Evolutionary conservation across 345 rosid species (phyloP).

Genomic region (Erysimum cheiranthoides): DNA sequence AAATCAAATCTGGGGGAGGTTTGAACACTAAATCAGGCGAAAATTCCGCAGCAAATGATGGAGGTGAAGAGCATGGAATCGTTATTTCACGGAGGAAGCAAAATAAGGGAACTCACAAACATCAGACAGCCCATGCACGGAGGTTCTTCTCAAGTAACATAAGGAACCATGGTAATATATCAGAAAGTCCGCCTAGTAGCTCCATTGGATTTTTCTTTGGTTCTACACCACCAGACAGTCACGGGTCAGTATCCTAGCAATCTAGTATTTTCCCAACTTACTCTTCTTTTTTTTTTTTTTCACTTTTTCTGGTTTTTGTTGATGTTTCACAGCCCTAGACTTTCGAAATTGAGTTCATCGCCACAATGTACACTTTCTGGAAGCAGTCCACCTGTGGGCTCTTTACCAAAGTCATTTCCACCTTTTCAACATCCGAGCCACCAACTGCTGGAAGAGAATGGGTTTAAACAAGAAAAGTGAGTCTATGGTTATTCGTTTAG

Average conservation of each 20-base stretch:
- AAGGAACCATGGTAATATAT: constrained; percentile 68
- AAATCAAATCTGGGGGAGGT: constrained; percentile 53
- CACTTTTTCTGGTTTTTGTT: background rate
- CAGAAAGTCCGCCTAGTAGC: constrained; percentile 97
- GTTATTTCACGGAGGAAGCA: constrained; percentile 63
- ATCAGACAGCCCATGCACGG: constrained; percentile 63
- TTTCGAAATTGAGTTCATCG: constrained; percentile 82
- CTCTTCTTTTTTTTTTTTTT: constrained; percentile 3
- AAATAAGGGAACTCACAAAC: constrained; percentile 63
- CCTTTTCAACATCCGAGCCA: constrained; percentile 97
- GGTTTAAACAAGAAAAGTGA: constrained; percentile 96
- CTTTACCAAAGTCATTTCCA: constrained; percentile 92
- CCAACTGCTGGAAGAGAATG: constrained; percentile 93
- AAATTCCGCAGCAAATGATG: constrained; percentile 51
- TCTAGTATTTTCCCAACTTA: constrained; percentile 24
- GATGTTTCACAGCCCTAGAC: constrained; percentile 61
- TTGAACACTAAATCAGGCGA: constrained; percentile 53
- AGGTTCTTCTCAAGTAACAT: constrained; percentile 86
- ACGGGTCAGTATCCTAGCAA: constrained; percentile 66
- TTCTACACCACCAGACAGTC: constrained; percentile 92
- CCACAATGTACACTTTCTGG: constrained; percentile 74
- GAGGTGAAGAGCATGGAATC: constrained; percentile 66
- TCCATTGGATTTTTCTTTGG: constrained; percentile 96
- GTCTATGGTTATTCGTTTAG: constrained; percentile 36
- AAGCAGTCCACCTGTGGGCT: constrained; percentile 95